Percentiles rank a stretch among this genome's conserved stretches.
phyloP scores from a whole-genome alignment of 257 asterid genomes.

The Linaria vulgaris region DNA sequence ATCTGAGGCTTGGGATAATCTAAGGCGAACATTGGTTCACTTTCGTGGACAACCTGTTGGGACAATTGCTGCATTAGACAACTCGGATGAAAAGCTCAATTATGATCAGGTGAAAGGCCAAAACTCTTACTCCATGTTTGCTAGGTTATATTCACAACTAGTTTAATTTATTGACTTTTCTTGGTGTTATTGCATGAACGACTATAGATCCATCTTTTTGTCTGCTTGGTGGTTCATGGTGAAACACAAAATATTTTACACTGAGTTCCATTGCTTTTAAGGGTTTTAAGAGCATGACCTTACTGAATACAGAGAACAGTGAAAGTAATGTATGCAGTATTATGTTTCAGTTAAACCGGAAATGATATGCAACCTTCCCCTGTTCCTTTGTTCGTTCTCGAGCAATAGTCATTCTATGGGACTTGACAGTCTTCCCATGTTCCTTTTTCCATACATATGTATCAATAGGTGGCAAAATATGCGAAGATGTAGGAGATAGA shows the following conservation, averaged over 20 bases:
- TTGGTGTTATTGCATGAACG: neutral
- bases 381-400: too few species aligned
- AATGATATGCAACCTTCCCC: too few species aligned
- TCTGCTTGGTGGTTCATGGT: neutral
- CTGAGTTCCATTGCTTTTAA: too few species aligned
- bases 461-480: too few species aligned
- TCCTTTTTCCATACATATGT: too few species aligned
- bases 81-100: constrained; percentile 69
- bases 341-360: neutral
- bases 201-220: neutral
- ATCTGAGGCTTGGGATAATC: constrained; percentile 66
- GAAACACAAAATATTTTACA: too few species aligned
- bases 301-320: too few species aligned
- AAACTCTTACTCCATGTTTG: constrained; percentile 3
- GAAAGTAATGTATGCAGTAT: neutral
- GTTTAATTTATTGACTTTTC: neutral
- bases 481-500: too few species aligned
- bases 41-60: constrained; percentile 73
- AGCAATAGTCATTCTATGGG: too few species aligned
- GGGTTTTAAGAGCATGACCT: too few species aligned
- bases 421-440: too few species aligned
- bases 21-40: constrained; percentile 57
- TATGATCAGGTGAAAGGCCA: constrained; percentile 61
- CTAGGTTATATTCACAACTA: neutral
- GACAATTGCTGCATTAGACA: constrained; percentile 69